These are phyloP conservation scores for Monilinia fructigena DNA, from an alignment of 2,329 filamentous ascomycete genomes.

Conservation along the genomic window DNA sequence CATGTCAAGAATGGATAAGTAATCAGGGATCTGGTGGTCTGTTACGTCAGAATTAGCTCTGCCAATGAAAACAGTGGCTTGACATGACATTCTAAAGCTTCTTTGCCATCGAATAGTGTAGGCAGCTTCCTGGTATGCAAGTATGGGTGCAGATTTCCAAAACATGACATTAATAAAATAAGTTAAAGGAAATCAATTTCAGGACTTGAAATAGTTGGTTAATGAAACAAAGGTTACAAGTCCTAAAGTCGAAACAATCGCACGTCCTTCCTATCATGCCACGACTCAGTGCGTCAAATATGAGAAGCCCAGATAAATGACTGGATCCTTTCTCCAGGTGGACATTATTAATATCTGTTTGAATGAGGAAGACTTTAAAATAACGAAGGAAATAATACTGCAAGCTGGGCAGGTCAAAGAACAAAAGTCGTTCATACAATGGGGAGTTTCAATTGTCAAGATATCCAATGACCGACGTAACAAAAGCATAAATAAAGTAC, in stretches of 20 bases:
- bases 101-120: neutral
- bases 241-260: neutral
- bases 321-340: neutral
- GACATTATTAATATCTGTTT: neutral
- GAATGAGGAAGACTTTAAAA: neutral
- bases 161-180: neutral
- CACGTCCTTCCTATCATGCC: constrained; percentile 3
- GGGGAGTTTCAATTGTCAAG: neutral
- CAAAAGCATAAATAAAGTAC: neutral
- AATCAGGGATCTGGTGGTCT: neutral
- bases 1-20: neutral
- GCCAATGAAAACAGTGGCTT: neutral
- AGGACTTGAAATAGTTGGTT: neutral
- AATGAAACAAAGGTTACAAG: constrained; percentile 6
- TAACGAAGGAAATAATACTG: neutral
- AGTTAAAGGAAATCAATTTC: neutral
- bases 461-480: neutral
- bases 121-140: neutral
- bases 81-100: neutral
- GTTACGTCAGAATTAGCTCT: neutral
- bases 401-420: neutral
- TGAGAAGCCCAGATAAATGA: neutral
- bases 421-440: neutral
- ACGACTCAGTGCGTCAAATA: neutral
- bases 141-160: neutral